These are phyloP conservation scores for Phylloporus sp. DNA, from an alignment of 768 basidiomycete species.

Conservation along the genomic window DNA sequence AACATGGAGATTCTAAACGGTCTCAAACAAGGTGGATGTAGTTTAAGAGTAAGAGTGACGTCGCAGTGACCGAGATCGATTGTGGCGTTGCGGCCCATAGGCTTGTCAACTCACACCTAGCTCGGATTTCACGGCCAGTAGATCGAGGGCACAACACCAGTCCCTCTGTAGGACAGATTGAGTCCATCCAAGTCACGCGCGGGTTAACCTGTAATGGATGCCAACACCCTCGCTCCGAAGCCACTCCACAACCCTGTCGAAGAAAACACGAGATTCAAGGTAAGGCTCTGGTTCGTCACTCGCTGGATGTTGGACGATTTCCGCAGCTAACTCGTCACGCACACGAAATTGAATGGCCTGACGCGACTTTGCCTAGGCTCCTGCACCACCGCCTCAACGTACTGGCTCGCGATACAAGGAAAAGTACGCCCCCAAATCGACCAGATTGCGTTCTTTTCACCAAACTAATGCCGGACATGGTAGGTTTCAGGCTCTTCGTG, in stretches of 20 bases:
- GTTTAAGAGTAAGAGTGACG: neutral
- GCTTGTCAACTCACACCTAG: neutral
- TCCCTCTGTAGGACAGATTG: no score
- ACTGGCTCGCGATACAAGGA: constrained; percentile 28
- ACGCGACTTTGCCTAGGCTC: constrained; percentile 4
- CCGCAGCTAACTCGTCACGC: neutral
- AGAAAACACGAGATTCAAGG: constrained; percentile 25
- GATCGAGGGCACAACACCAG: no score
- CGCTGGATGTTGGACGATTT: neutral
- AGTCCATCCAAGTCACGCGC: no score
- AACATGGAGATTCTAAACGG: constrained; percentile 6
- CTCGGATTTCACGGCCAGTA: no score
- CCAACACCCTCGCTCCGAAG: constrained; percentile 9
- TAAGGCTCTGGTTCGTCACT: constrained; percentile 2
- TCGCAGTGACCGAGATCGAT: neutral
- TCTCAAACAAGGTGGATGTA: neutral
- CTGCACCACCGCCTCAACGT: constrained; percentile 9
- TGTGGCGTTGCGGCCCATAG: no score
- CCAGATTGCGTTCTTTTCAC: no score
- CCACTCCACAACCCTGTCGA: constrained; percentile 11
- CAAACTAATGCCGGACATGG: constrained; percentile 8
- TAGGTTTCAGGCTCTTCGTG: constrained; percentile 30
- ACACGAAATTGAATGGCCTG: neutral
- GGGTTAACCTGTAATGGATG: no score
- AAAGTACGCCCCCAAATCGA: constrained; percentile 19